phyloP scores from a whole-genome alignment of 495 filamentous ascomycete species.

The Ascodesmis nigricans region DNA sequence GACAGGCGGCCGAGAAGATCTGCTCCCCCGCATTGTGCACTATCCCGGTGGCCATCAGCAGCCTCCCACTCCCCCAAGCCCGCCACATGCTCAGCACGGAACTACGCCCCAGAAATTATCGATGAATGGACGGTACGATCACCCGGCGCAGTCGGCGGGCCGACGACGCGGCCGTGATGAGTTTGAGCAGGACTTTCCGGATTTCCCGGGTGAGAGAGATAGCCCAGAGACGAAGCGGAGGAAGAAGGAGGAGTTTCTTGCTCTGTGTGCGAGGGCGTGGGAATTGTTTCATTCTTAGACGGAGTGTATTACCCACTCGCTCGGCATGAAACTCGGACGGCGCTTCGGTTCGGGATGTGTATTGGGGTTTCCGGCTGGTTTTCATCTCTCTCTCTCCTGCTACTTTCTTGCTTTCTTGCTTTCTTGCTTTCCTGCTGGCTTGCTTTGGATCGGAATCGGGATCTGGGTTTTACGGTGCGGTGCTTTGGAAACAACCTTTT shows the following conservation, averaged over 20 bases:
- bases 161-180: constrained; percentile 63
- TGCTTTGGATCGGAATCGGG: background rate
- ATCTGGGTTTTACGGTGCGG: background rate
- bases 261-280: constrained; percentile 74
- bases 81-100: constrained; percentile 27
- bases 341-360: constrained; percentile 1
- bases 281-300: constrained; percentile 95
- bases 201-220: constrained; percentile 44
- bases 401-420: background rate
- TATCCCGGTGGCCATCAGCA: constrained; percentile 65
- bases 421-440: background rate
- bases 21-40: constrained; percentile 80
- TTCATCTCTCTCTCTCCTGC: background rate
- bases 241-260: constrained; percentile 89
- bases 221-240: constrained; percentile 61
- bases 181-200: constrained; percentile 66
- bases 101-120: constrained; percentile 24
- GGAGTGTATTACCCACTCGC: no score
- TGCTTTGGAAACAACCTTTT: no score
- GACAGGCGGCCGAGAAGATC: constrained; percentile 72
- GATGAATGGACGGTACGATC: constrained; percentile 19
- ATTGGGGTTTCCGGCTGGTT: background rate
- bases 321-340: no score
- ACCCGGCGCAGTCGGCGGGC: constrained; percentile 28
- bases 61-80: constrained; percentile 82